Conservation (phyloP, 2,329 filamentous ascomycete species). For the Cytospora schulzeri region DNA sequence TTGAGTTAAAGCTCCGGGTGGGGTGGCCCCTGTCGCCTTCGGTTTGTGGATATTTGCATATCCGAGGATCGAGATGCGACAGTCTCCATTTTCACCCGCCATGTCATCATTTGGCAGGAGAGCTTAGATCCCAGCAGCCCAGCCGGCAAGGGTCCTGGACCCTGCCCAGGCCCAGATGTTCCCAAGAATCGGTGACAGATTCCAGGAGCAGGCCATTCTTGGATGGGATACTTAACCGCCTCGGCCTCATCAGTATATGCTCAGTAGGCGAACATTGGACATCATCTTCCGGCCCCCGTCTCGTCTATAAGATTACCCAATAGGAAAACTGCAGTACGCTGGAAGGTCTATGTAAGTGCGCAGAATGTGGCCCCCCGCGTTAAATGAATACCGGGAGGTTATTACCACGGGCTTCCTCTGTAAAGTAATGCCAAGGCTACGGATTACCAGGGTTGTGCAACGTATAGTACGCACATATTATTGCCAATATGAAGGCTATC, state of each 20-base stretch:
- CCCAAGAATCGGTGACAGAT: background rate
- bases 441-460: background rate
- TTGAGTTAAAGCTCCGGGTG: background rate
- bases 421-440: constrained; percentile 15
- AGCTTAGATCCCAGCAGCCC: constrained; percentile 22
- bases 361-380: background rate
- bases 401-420: background rate
- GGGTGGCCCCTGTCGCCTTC: constrained; percentile 2
- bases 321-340: background rate
- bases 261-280: background rate
- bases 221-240: background rate
- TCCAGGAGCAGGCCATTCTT: background rate
- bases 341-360: constrained; percentile 5
- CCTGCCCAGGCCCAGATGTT: background rate
- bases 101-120: constrained; percentile 22
- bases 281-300: background rate
- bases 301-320: background rate
- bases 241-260: background rate
- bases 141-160: constrained; percentile 20
- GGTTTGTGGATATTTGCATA: constrained; percentile 24
- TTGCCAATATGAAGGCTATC: too few relatives aligned
- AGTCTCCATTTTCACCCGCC: constrained; percentile 22
- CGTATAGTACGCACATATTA: background rate
- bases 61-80: constrained; percentile 14
- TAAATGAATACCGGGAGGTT: constrained; percentile 9